Evolutionary conservation across 2,329 filamentous ascomycete species (phyloP).

Genomic region (Amphichorda felina): DNA sequence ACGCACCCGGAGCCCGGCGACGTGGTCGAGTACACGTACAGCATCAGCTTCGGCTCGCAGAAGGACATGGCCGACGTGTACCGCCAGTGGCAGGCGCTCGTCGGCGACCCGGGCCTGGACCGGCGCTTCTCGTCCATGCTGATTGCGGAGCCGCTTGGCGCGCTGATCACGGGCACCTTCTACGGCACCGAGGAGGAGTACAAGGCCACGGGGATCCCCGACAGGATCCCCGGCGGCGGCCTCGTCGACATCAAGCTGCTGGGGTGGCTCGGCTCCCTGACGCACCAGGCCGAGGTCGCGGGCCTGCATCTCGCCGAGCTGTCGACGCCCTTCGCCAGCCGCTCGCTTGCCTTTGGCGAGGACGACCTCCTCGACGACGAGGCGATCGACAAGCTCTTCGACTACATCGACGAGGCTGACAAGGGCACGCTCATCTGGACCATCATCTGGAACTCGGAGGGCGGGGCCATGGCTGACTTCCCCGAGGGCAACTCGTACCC

Average conservation of each 20-base stretch:
- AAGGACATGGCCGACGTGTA: slow-evolving; percentile 35
- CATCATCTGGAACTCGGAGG: slow-evolving; percentile 49
- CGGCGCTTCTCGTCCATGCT: slow-evolving; percentile 47
- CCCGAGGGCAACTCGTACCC: slow-evolving; percentile 46
- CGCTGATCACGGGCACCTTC: slow-evolving; percentile 47
- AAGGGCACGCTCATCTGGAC: slow-evolving; percentile 46
- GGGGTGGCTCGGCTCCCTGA: slow-evolving; percentile 51
- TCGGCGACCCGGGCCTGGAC: slow-evolving; percentile 41
- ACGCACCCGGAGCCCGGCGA: slow-evolving; percentile 42
- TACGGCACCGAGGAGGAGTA: slow-evolving; percentile 48
- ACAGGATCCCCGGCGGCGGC: slow-evolving; percentile 29
- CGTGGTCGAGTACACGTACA: slow-evolving; percentile 48
- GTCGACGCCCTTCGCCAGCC: slow-evolving; percentile 41
- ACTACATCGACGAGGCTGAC: slow-evolving; percentile 35
- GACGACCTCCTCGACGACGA: slow-evolving; percentile 33
- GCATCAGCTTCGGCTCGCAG: slow-evolving; percentile 34
- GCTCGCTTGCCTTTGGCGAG: slow-evolving; percentile 40
- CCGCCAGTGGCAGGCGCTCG: slow-evolving; percentile 45
- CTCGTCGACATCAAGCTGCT: slow-evolving; percentile 33
- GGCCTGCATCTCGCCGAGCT: slow-evolving; percentile 33
- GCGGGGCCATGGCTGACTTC: slow-evolving; percentile 46
- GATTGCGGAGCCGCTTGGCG: slow-evolving; percentile 38
- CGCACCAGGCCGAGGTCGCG: slow-evolving; percentile 36
- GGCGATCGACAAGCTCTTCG: slow-evolving; percentile 36
- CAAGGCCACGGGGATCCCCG: slow-evolving; percentile 33